Percentiles rank a stretch among this genome's conserved stretches.
Conservation (phyloP, 2,329 filamentous ascomycete species). For the Cladophialophora psammophila region DNA sequence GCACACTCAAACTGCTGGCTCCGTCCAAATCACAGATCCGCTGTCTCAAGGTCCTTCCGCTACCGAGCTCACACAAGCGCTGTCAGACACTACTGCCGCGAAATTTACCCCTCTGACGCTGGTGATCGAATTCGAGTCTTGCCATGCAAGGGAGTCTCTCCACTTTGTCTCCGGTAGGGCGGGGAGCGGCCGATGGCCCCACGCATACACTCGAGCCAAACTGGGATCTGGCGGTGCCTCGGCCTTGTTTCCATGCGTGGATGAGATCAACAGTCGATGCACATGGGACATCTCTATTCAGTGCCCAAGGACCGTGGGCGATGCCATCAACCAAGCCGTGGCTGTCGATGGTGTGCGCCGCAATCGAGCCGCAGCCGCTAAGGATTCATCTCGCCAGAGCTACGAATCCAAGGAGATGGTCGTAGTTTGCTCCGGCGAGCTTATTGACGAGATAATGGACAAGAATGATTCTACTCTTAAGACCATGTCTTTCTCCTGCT, state of each 20-base stretch:
- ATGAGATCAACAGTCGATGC: conserved; percentile 80
- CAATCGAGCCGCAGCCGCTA: conserved; percentile 16
- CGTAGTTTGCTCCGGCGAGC: conserved; percentile 87
- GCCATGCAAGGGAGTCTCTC: conserved; percentile 80
- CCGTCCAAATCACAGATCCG: conserved; percentile 50
- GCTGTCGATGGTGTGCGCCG: conserved; percentile 24
- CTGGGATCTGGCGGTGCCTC: conserved; percentile 79
- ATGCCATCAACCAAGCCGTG: conserved; percentile 59
- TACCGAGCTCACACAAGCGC: conserved; percentile 47
- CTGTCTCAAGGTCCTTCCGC: conserved; percentile 43
- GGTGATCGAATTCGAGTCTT: conserved; percentile 78
- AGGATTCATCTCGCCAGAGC: conserved; percentile 28
- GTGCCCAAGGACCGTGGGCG: conserved; percentile 84
- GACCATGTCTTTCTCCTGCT: conserved; percentile 82
- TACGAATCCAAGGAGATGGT: conserved; percentile 69
- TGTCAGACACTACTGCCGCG: conserved; percentile 50
- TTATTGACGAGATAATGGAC: conserved; percentile 83
- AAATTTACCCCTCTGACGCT: conserved; percentile 68
- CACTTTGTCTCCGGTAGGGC: conserved; percentile 89
- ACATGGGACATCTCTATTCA: conserved; percentile 89
- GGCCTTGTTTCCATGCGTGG: conserved; percentile 91
- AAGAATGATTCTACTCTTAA: conserved; percentile 81
- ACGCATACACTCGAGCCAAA: conserved; percentile 87
- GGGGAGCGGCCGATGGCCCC: conserved; percentile 82
- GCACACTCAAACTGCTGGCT: conserved; percentile 60